These are phyloP conservation scores for Phytophthora constricta DNA, from an alignment of 352 stramenopile species.

Conservation along the genomic window DNA sequence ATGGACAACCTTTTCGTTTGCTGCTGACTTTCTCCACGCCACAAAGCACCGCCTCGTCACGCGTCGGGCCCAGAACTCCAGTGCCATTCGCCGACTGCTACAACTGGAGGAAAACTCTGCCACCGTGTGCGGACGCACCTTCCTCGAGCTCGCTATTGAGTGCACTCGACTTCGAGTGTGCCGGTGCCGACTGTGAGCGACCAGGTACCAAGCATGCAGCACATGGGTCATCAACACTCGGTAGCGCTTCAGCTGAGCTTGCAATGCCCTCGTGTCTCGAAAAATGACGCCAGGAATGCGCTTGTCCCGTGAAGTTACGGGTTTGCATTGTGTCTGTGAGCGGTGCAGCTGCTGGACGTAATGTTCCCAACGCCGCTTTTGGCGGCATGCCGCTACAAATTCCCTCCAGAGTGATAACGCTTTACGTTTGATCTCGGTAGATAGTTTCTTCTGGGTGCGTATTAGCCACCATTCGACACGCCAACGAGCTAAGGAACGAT, in stretches of 20 bases:
- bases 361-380: conserved; percentile 33
- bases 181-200: conserved; percentile 18
- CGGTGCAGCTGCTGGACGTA: conserved; percentile 41
- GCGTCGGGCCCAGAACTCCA: conserved; percentile 31
- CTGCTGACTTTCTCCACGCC: conserved; percentile 11
- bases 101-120: neutral
- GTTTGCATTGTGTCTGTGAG: conserved; percentile 15
- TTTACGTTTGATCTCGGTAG: conserved; percentile 10
- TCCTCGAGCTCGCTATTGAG: conserved; percentile 9
- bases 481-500: conserved; percentile 26
- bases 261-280: conserved; percentile 24
- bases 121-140: neutral
- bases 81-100: conserved; percentile 4
- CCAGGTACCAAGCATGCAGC: conserved; percentile 36
- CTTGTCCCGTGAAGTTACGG: conserved; percentile 1
- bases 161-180: neutral
- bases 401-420: conserved; percentile 24
- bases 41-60: conserved; percentile 20
- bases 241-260: conserved; percentile 32
- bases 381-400: conserved; percentile 27
- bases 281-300: conserved; percentile 9
- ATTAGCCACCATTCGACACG: conserved; percentile 34
- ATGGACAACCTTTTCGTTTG: neutral
- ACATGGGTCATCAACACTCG: conserved; percentile 41
- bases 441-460: conserved; percentile 20